Conservation (phyloP, 192 early-diverging fungal genomes). For the Fimicolochytrium jonesii region DNA sequence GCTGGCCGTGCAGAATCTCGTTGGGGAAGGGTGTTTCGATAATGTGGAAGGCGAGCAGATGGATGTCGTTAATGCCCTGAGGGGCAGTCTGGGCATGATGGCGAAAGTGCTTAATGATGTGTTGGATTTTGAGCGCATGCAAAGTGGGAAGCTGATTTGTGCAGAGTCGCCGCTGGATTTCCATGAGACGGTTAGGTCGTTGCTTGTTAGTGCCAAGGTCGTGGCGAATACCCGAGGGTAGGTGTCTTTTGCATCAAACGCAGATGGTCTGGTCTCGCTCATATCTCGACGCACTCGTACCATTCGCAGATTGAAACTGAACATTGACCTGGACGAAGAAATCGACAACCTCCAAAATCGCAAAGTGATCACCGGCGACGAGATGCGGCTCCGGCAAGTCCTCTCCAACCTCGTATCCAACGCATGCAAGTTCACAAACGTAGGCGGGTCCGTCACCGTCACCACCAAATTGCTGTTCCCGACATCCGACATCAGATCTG, state of each 20-base stretch:
- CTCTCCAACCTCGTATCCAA: constrained; percentile 21
- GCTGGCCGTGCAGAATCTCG: constrained; percentile 22
- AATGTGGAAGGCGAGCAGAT: constrained; percentile 6
- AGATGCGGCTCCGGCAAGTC: constrained; percentile 24
- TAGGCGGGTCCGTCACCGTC: constrained; percentile 21
- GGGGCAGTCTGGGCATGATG: constrained; percentile 26
- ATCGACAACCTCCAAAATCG: constrained; percentile 3
- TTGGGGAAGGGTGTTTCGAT: constrained; percentile 16
- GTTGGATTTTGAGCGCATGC: constrained; percentile 25
- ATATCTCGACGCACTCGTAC: too few species aligned
- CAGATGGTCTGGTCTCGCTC: too few species aligned
- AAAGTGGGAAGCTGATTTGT: constrained; percentile 17
- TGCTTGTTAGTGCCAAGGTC: constrained; percentile 14
- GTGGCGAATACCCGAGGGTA: constrained; percentile 8
- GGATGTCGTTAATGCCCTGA: constrained; percentile 26
- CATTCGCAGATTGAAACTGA: neutral
- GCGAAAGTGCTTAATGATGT: constrained; percentile 30
- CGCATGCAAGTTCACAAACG: constrained; percentile 24
- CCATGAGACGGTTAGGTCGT: constrained; percentile 14
- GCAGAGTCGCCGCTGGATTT: constrained; percentile 13
- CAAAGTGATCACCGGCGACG: constrained; percentile 19
- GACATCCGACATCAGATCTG: neutral
- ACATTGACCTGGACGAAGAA: constrained; percentile 9
- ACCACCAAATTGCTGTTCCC: constrained; percentile 10
- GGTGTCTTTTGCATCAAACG: too few species aligned